These are phyloP conservation scores for Penicillium thymicola DNA, from an alignment of 2,329 filamentous ascomycete genomes.

Conservation along the genomic window DNA sequence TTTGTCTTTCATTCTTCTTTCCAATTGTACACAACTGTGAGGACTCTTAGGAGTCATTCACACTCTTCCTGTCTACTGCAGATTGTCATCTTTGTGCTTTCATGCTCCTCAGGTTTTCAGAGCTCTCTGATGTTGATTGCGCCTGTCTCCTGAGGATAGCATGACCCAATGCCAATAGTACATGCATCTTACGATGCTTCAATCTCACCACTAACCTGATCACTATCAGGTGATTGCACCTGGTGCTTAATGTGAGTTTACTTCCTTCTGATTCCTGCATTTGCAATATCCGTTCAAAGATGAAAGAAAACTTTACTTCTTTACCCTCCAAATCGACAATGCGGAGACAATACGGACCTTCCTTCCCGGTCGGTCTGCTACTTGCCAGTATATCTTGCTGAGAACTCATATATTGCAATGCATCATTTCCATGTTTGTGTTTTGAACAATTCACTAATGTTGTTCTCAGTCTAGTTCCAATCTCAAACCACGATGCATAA, in stretches of 20 bases:
- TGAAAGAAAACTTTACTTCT: conserved; percentile 62
- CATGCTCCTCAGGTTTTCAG: neutral
- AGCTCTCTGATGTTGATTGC: conserved; percentile 6
- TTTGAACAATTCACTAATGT: conserved; percentile 2
- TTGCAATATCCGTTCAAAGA: conserved; percentile 46
- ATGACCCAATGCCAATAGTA: neutral
- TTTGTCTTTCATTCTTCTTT: conserved; percentile 9
- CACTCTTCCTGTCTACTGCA: neutral
- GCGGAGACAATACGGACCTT: conserved; percentile 61
- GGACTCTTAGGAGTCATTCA: neutral
- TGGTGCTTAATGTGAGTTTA: conserved; percentile 22
- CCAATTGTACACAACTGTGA: neutral
- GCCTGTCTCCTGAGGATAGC: neutral
- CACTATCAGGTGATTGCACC: conserved; percentile 16
- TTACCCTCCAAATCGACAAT: conserved; percentile 65
- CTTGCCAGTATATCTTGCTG: conserved; percentile 70
- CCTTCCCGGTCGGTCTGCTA: conserved; percentile 64
- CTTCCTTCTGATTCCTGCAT: conserved; percentile 8
- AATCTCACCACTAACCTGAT: conserved; percentile 15
- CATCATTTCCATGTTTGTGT: conserved; percentile 1
- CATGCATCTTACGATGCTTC: conserved; percentile 1
- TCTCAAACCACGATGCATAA: neutral
- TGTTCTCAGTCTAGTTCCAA: neutral
- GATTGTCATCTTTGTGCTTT: neutral
- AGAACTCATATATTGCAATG: conserved; percentile 34